phyloP scores from a whole-genome alignment of 495 filamentous ascomycete genomes.

The Xylaria castorea region DNA sequence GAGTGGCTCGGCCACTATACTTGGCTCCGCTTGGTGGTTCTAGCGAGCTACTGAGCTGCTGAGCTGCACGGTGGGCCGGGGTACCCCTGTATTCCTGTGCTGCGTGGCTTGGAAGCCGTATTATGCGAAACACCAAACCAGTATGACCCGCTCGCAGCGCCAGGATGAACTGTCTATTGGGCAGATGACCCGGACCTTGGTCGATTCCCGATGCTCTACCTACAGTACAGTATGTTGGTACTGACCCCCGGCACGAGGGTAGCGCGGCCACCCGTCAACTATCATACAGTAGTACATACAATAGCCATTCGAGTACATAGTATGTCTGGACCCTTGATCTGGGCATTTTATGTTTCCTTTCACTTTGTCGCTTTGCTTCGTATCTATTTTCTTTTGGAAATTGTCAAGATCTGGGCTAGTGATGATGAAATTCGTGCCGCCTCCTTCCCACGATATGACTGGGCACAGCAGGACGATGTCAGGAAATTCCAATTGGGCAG shows the following conservation, averaged over 20 bases:
- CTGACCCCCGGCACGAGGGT: slow-evolving; percentile 12
- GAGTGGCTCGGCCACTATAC: neutral
- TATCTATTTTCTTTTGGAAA: no score
- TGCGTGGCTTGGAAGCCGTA: slow-evolving; percentile 6
- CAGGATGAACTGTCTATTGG: slow-evolving; percentile 16
- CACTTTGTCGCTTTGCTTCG: neutral
- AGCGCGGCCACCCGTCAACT: neutral
- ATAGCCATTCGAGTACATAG: neutral
- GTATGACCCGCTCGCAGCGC: slow-evolving; percentile 7
- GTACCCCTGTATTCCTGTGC: neutral
- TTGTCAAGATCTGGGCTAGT: neutral
- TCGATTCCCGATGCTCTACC: slow-evolving; percentile 8
- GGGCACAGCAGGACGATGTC: neutral
- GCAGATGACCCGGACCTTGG: slow-evolving; percentile 20
- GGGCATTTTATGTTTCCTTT: neutral
- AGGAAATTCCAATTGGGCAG: slow-evolving; percentile 7
- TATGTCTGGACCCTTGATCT: neutral
- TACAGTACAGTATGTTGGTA: no score
- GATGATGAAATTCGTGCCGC: no score
- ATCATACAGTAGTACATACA: neutral
- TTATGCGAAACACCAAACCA: slow-evolving; percentile 18
- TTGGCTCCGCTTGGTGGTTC: slow-evolving; percentile 8
- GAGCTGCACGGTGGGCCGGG: neutral
- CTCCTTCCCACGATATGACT: neutral
- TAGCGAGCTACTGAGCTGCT: neutral